Conservation (phyloP, 768 basidiomycete species). For the Macrolepiota albuminosa region DNA sequence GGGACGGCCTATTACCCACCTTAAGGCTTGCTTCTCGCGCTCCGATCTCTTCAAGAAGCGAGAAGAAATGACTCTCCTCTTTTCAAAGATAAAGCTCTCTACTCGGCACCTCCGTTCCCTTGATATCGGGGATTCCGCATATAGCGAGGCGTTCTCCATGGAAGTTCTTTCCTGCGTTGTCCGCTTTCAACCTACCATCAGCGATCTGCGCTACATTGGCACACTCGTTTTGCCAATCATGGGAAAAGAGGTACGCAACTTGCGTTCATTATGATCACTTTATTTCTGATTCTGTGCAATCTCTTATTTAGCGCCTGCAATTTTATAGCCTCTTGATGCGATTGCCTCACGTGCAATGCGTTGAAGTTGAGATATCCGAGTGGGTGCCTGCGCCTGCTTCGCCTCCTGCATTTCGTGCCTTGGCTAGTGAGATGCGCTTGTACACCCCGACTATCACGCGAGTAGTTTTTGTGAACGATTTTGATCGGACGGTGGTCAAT, state of each 20-base stretch:
- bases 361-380: conserved; percentile 61
- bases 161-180: conserved; percentile 45
- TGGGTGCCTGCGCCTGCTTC: conserved; percentile 58
- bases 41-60: conserved; percentile 44
- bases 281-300: conserved; percentile 6
- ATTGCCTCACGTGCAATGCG: conserved; percentile 43
- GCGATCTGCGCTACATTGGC: conserved; percentile 53
- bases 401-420: conserved; percentile 49
- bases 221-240: conserved; percentile 60
- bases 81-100: conserved; percentile 42
- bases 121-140: conserved; percentile 59
- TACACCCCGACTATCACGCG: conserved; percentile 49
- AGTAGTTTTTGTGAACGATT: conserved; percentile 60
- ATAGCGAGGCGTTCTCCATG: conserved; percentile 49
- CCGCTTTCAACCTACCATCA: conserved; percentile 25
- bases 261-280: conserved; percentile 5
- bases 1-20: conserved; percentile 50
- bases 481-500: conserved; percentile 50
- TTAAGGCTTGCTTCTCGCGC: conserved; percentile 67
- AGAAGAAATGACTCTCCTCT: conserved; percentile 43
- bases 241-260: conserved; percentile 42
- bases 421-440: conserved; percentile 55
- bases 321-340: conserved; percentile 60
- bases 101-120: conserved; percentile 43
- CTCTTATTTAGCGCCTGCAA: conserved; percentile 42